Conservation (phyloP, 441 rosid genomes). For the Adansonia grandidieri region DNA sequence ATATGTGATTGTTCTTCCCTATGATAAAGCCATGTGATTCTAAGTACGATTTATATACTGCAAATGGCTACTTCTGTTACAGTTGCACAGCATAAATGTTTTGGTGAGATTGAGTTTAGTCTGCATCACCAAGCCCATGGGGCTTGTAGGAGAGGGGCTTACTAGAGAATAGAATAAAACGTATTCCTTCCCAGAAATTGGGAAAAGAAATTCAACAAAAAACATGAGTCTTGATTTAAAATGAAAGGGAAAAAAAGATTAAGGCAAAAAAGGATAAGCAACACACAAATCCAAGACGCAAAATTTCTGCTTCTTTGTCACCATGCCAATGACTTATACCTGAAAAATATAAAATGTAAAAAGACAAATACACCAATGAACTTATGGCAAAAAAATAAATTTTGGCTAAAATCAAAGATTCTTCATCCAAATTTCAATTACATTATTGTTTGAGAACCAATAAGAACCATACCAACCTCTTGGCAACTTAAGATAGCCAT, state of each 20-base stretch:
- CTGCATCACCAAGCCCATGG: neutral
- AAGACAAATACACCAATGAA: neutral
- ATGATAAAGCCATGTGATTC: neutral
- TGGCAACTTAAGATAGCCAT: slow-evolving; percentile 53
- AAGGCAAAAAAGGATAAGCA: slow-evolving; percentile 19
- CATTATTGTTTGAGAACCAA: slow-evolving; percentile 12
- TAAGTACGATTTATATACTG: neutral
- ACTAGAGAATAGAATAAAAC: neutral
- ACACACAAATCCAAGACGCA: slow-evolving; percentile 90
- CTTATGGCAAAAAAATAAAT: neutral
- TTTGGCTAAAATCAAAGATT: neutral
- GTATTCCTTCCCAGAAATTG: neutral
- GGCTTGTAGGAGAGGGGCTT: neutral
- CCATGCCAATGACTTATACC: slow-evolving; percentile 67
- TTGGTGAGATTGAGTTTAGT: neutral
- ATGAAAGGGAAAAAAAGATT: neutral
- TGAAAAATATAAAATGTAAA: slow-evolving; percentile 40
- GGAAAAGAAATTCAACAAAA: too few relatives aligned
- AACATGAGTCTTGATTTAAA: neutral
- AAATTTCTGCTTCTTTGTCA: slow-evolving; percentile 77
- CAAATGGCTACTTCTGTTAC: neutral
- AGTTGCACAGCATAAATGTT: neutral
- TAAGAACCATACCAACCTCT: slow-evolving; percentile 53
- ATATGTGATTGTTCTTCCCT: neutral
- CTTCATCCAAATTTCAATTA: neutral